These are phyloP conservation scores for Crotalaria pallida DNA, from an alignment of 306 rosid species.

Conservation along the genomic window DNA sequence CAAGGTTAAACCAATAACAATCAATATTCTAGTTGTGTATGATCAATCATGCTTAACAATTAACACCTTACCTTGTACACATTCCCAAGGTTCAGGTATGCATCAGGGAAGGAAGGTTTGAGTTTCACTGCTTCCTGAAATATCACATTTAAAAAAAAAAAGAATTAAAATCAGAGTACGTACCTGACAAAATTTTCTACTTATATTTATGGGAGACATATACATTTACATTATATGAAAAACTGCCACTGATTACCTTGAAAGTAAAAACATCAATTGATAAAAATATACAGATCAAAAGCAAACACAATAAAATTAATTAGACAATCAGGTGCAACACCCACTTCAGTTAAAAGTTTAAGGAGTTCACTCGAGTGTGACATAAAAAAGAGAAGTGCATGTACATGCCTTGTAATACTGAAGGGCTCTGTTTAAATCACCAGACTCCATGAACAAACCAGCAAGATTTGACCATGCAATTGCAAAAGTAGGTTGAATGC, in stretches of 20 bases:
- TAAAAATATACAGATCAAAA: not conserved
- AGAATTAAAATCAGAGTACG: slow-evolving; percentile 1
- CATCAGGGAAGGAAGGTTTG: slow-evolving; percentile 97
- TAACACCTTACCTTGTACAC: slow-evolving; percentile 86
- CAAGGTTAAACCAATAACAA: slow-evolving; percentile 38
- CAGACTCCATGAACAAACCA: slow-evolving; percentile 98
- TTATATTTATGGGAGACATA: not conserved
- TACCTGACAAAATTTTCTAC: not conserved
- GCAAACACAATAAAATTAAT: not conserved
- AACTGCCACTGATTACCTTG: not conserved
- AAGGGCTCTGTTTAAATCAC: slow-evolving; percentile 92
- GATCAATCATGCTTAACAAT: slow-evolving; percentile 42
- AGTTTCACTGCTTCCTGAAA: slow-evolving; percentile 95
- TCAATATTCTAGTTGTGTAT: slow-evolving; percentile 39
- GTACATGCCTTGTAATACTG: slow-evolving; percentile 87
- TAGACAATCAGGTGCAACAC: not conserved
- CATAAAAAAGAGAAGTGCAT: not conserved
- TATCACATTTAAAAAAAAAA: not conserved
- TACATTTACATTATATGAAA: not conserved
- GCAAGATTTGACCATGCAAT: slow-evolving; percentile 99
- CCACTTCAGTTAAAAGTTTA: not conserved
- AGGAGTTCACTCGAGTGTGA: slow-evolving; percentile 2
- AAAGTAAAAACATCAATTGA: not conserved
- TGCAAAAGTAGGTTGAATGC: slow-evolving; percentile 92
- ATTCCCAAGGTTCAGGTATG: slow-evolving; percentile 97